phyloP scores from a whole-genome alignment of 176 grass and related monocot genomes.

The Thinopyrum elongatum region DNA sequence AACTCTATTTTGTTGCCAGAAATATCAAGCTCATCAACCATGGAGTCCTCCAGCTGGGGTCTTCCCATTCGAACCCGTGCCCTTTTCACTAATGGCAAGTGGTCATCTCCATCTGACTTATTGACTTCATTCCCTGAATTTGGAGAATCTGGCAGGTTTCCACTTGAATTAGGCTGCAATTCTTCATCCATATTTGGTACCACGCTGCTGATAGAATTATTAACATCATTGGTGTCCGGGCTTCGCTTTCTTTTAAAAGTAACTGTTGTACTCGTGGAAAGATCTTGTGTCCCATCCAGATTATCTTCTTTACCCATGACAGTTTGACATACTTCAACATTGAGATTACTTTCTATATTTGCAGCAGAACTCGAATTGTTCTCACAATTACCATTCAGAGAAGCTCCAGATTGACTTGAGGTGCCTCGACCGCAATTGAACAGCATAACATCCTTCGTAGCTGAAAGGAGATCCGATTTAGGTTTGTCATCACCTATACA shows the following conservation, averaged over 20 bases:
- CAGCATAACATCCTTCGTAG: constrained; percentile 9
- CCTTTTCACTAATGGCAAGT: constrained; percentile 97
- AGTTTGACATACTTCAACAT: constrained; percentile 43
- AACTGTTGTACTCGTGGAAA: constrained; percentile 37
- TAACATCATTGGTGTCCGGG: constrained; percentile 40
- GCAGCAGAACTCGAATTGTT: constrained; percentile 17
- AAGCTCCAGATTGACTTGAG: constrained; percentile 29
- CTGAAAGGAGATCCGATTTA: constrained; percentile 28
- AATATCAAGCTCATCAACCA: constrained; percentile 35
- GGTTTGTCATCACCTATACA: constrained; percentile 25
- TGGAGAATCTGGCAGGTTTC: constrained; percentile 40
- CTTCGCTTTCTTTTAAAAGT: constrained; percentile 76
- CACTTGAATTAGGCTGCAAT: constrained; percentile 34
- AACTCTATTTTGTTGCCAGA: constrained; percentile 30
- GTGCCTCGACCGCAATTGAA: constrained; percentile 26
- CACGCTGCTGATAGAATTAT: constrained; percentile 21
- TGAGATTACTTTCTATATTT: constrained; percentile 23
- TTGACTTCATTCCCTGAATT: constrained; percentile 62
- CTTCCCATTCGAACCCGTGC: constrained; percentile 92
- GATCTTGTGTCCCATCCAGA: constrained; percentile 44
- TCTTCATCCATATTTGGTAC: constrained; percentile 28
- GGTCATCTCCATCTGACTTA: constrained; percentile 87
- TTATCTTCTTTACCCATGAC: constrained; percentile 48
- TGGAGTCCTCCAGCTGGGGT: constrained; percentile 27
- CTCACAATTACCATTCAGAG: constrained; percentile 21